These are phyloP conservation scores for Biscogniauxia marginata DNA, from an alignment of 2,329 filamentous ascomycete species.

Conservation along the genomic window DNA sequence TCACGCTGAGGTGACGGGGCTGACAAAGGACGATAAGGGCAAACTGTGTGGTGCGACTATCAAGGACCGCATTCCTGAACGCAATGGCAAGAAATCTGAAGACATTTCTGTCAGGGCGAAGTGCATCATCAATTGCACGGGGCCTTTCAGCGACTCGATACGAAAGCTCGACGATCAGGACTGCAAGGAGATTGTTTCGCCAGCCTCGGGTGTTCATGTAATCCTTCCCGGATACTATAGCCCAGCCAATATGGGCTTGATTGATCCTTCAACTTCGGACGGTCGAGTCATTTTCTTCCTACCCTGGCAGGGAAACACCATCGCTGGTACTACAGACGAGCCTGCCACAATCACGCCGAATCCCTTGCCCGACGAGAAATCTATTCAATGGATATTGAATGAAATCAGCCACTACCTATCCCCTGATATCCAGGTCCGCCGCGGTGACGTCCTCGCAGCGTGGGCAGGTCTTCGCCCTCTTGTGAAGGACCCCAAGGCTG, in stretches of 20 bases:
- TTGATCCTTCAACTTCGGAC: conserved; percentile 83
- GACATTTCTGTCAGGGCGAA: conserved; percentile 74
- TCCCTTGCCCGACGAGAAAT: conserved; percentile 76
- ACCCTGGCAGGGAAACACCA: conserved; percentile 90
- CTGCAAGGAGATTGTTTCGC: conserved; percentile 76
- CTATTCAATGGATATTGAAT: conserved; percentile 83
- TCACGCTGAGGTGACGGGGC: conserved; percentile 74
- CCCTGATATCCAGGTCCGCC: conserved; percentile 79
- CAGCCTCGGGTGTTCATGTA: conserved; percentile 81
- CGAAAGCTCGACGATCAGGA: conserved; percentile 77
- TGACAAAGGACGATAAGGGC: conserved; percentile 73
- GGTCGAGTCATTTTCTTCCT: conserved; percentile 91
- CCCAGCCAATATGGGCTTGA: conserved; percentile 81
- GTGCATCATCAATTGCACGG: conserved; percentile 85
- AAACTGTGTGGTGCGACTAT: conserved; percentile 71
- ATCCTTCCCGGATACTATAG: conserved; percentile 86
- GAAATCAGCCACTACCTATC: conserved; percentile 81
- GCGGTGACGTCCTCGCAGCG: conserved; percentile 83
- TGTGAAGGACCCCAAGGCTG: conserved; percentile 81
- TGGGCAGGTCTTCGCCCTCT: conserved; percentile 88
- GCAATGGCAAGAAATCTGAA: conserved; percentile 58
- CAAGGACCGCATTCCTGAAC: conserved; percentile 67
- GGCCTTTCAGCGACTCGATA: conserved; percentile 82
- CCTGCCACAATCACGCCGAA: conserved; percentile 70
- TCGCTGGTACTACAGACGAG: conserved; percentile 83